These are phyloP conservation scores for Hygrocybe punicea DNA, from an alignment of 768 basidiomycete species.

Conservation along the genomic window DNA sequence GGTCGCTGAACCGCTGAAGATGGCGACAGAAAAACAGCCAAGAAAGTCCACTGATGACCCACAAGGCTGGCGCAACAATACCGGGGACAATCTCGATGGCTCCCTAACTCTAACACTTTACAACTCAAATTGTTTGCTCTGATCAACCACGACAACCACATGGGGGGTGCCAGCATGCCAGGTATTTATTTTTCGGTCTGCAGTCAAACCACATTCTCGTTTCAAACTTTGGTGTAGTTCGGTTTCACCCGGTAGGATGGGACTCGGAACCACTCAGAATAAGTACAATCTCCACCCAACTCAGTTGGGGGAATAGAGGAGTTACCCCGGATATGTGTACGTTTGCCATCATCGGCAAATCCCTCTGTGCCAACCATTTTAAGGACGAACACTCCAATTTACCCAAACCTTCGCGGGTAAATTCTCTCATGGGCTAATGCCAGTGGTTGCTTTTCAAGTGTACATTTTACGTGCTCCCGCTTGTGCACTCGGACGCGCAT, in stretches of 20 bases:
- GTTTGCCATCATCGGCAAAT: background rate
- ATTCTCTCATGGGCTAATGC: background rate
- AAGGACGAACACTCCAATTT: background rate
- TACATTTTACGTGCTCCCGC: no score
- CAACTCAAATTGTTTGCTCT: constrained; percentile 39
- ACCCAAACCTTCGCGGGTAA: background rate
- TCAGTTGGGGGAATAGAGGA: background rate
- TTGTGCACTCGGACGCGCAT: no score
- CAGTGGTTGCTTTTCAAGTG: background rate
- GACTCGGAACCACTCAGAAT: background rate
- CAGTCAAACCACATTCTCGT: background rate
- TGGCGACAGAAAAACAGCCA: no score
- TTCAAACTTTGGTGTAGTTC: constrained; percentile 13
- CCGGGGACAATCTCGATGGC: background rate
- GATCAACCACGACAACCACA: background rate
- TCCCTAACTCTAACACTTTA: constrained; percentile 52
- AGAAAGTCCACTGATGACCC: background rate
- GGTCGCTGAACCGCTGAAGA: background rate
- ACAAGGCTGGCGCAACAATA: background rate
- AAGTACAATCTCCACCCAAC: no score
- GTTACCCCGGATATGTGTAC: background rate
- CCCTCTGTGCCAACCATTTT: background rate
- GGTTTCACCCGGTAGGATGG: background rate
- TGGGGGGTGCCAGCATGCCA: background rate
- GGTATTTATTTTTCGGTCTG: background rate